phyloP scores from a whole-genome alignment of 495 filamentous ascomycete genomes.

The Tuber microsphaerosporum region DNA sequence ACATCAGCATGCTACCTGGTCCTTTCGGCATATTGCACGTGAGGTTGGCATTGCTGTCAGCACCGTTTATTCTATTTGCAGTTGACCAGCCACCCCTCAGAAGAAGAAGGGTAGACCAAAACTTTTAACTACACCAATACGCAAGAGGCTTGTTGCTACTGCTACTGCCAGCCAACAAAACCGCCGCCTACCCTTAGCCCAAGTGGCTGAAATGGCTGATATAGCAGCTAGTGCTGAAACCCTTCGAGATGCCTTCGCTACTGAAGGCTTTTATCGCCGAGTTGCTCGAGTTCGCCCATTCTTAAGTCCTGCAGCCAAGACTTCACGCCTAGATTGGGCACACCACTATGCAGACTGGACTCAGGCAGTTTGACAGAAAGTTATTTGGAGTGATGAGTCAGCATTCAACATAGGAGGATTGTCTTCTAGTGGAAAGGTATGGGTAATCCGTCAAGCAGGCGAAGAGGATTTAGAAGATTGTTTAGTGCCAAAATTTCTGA shows the following conservation, averaged over 20 bases:
- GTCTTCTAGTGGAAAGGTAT: not conserved
- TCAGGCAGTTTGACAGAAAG: not conserved
- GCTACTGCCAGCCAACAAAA: conserved; percentile 6
- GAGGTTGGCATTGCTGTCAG: no score
- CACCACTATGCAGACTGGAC: not conserved
- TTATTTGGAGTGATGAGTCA: not conserved
- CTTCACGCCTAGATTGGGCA: not conserved
- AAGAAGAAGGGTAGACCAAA: no score
- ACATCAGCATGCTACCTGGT: no score
- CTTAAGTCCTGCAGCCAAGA: no score
- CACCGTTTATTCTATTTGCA: no score
- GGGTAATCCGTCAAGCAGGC: not conserved
- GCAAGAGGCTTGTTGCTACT: not conserved
- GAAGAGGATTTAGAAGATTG: conserved; percentile 2
- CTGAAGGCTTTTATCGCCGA: not conserved
- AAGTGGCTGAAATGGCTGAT: conserved; percentile 10
- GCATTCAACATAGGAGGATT: not conserved
- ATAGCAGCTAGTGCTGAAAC: conserved; percentile 9
- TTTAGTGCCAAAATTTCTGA: not conserved
- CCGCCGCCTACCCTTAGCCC: not conserved
- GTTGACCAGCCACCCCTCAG: no score
- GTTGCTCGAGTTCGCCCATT: not conserved
- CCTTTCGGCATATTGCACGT: no score
- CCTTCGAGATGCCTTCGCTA: not conserved
- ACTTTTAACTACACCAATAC: not conserved